A percentile compares a stretch with the other conserved stretches of the same genome.
Evolutionary conservation across 257 asterid species (phyloP).

Genomic region (Solanum microdontum): DNA sequence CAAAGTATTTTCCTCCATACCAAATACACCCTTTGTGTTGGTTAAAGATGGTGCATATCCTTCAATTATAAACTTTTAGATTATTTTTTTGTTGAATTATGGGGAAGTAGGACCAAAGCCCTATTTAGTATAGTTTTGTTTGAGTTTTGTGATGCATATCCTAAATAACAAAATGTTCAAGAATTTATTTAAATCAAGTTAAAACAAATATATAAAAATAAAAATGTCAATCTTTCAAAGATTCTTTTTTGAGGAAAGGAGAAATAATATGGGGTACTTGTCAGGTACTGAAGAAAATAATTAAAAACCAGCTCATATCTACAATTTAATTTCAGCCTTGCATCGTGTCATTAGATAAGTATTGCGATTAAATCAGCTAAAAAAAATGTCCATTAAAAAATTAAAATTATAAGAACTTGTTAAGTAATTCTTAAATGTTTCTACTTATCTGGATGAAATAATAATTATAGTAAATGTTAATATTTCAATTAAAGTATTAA

Average conservation of each 20-base stretch:
- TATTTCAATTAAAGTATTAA: background rate
- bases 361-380: no score
- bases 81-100: background rate
- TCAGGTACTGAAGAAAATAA: background rate
- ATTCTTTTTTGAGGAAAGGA: background rate
- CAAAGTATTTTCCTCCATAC: background rate
- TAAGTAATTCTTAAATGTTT: background rate
- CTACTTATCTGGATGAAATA: no score
- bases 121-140: background rate
- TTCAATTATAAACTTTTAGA: background rate
- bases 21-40: background rate
- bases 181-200: background rate
- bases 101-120: background rate
- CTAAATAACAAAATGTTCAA: background rate
- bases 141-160: background rate
- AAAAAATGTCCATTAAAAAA: no score
- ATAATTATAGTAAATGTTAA: background rate
- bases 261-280: background rate
- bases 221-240: background rate
- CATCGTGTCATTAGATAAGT: background rate
- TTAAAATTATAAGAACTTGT: no score
- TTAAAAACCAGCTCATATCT: background rate
- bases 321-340: background rate
- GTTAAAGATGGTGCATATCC: conserved; percentile 15
- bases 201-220: background rate